phyloP scores from a whole-genome alignment of 2,329 filamentous ascomycete species.

The Orbilia quercus region DNA sequence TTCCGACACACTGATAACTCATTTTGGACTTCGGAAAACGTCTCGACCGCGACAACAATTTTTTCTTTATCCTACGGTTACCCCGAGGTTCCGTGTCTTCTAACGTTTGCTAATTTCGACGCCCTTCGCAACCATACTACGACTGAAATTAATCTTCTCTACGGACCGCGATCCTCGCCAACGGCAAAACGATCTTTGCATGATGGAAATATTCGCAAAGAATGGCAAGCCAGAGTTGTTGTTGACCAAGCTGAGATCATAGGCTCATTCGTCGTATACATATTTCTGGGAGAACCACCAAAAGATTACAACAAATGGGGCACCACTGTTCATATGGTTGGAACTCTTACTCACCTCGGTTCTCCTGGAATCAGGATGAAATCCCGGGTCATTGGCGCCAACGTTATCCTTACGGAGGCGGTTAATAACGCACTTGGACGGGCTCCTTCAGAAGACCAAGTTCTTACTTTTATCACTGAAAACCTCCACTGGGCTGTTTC shows the following conservation, averaged over 20 bases:
- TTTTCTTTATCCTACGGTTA: conserved; percentile 58
- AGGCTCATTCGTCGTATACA: conserved; percentile 43
- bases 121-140: conserved; percentile 53
- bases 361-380: conserved; percentile 26
- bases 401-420: conserved; percentile 40
- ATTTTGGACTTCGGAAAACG: conserved; percentile 58
- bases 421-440: conserved; percentile 16
- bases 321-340: conserved; percentile 31
- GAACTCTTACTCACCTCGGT: conserved; percentile 47
- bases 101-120: conserved; percentile 26
- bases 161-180: conserved; percentile 35
- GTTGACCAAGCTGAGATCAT: conserved; percentile 57
- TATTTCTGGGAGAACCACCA: conserved; percentile 54
- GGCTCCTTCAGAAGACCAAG: conserved; percentile 17
- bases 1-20: conserved; percentile 56
- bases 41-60: conserved; percentile 53
- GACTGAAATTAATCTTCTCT: conserved; percentile 57
- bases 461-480: conserved; percentile 23
- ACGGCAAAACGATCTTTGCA: conserved; percentile 17
- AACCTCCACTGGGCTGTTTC: conserved; percentile 32
- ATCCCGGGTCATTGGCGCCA: conserved; percentile 21
- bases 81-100: conserved; percentile 57
- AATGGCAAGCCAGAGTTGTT: conserved; percentile 58
- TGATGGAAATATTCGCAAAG: conserved; percentile 13
- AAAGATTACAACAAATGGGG: conserved; percentile 6